These are phyloP conservation scores for Diplocarpon rosae DNA, from an alignment of 2,329 filamentous ascomycete genomes.

Conservation along the genomic window DNA sequence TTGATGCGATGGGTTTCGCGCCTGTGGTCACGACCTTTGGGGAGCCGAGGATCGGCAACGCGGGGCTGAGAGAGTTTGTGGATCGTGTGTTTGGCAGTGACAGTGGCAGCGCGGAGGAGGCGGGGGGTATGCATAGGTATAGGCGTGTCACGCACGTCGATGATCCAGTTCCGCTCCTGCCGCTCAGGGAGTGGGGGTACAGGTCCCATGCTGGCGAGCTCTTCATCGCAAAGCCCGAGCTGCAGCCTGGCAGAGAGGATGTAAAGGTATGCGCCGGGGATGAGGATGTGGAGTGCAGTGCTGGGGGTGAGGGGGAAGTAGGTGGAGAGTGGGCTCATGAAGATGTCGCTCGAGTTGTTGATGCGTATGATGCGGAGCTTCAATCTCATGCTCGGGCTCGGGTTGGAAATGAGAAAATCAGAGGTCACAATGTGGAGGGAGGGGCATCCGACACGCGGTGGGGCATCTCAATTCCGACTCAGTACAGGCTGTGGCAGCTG, in stretches of 20 bases:
- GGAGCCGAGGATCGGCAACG: constrained; percentile 61
- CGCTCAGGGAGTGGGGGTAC: constrained; percentile 82
- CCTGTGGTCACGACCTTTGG: constrained; percentile 83
- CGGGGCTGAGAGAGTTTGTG: constrained; percentile 36
- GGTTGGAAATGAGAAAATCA: not conserved
- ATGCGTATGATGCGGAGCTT: no score
- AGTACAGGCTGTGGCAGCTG: constrained; percentile 77
- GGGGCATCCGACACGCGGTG: constrained; percentile 8
- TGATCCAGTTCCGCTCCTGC: constrained; percentile 83
- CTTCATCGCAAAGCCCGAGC: constrained; percentile 61
- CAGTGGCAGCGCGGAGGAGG: constrained; percentile 49
- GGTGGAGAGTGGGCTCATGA: no score
- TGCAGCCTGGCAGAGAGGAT: constrained; percentile 60
- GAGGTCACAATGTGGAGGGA: constrained; percentile 12
- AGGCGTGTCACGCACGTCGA: constrained; percentile 74
- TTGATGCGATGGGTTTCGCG: constrained; percentile 62
- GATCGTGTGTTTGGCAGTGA: constrained; percentile 21
- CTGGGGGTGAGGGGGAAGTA: constrained; percentile 31
- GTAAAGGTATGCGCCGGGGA: constrained; percentile 62
- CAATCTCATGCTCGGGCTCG: constrained; percentile 6
- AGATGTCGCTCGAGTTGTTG: no score
- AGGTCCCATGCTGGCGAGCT: constrained; percentile 76
- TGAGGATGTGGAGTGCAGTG: constrained; percentile 60
- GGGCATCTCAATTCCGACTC: constrained; percentile 27
- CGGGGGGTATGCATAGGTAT: constrained; percentile 48